phyloP scores from a whole-genome alignment of 1,284 basidiomycete species.

The Apiotrichum akiyoshidainum region DNA sequence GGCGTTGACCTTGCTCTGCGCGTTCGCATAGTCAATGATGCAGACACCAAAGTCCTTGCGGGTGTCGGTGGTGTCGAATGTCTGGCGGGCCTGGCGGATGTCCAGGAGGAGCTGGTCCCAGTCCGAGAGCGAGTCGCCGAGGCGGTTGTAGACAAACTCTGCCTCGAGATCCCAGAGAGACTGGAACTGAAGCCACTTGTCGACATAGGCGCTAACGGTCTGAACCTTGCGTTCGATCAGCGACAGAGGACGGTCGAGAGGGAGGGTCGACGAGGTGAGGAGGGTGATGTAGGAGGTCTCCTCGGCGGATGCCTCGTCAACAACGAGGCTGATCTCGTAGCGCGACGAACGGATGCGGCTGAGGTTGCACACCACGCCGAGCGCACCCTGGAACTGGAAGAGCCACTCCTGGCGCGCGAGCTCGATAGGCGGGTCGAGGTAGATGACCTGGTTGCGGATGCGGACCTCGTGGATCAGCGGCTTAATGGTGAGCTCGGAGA shows the following conservation, averaged over 20 bases:
- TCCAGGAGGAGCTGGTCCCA: slow-evolving; percentile 96
- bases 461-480: slow-evolving; percentile 90
- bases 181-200: slow-evolving; percentile 98
- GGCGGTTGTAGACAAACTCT: slow-evolving; percentile 87
- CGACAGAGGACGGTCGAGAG: slow-evolving; percentile 75
- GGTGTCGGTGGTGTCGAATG: slow-evolving; percentile 94
- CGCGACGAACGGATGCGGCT: slow-evolving; percentile 86
- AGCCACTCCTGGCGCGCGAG: slow-evolving; percentile 89
- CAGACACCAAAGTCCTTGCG: slow-evolving; percentile 88
- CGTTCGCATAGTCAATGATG: slow-evolving; percentile 95
- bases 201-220: slow-evolving; percentile 77
- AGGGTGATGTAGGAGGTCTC: slow-evolving; percentile 80
- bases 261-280: slow-evolving; percentile 68
- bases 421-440: slow-evolving; percentile 96
- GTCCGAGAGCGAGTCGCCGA: slow-evolving; percentile 84
- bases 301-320: slow-evolving; percentile 60
- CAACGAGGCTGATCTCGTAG: slow-evolving; percentile 91
- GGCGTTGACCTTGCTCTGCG: slow-evolving; percentile 93
- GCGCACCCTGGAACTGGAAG: slow-evolving; percentile 82
- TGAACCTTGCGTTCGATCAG: slow-evolving; percentile 82
- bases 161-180: slow-evolving; percentile 97
- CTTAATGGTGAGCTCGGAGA: slow-evolving; percentile 54
- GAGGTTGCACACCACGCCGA: slow-evolving; percentile 82
- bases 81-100: slow-evolving; percentile 92
- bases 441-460: slow-evolving; percentile 98